These are phyloP conservation scores for Rhynchospora breviuscula DNA, from an alignment of 176 grass and related monocot species.

Conservation along the genomic window DNA sequence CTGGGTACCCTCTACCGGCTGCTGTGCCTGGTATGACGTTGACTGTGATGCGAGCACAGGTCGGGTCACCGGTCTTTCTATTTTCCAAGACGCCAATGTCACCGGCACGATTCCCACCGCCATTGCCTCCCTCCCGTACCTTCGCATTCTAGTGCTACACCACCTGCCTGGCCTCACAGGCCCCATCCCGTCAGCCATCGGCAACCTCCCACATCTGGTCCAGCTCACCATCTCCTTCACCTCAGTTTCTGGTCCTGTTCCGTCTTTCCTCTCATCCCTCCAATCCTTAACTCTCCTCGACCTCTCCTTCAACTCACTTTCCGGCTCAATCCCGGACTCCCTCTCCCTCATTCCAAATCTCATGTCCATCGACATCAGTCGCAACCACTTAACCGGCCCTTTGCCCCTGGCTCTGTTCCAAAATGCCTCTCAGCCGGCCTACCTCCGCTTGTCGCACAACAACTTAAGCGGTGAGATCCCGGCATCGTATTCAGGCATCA, in stretches of 20 bases:
- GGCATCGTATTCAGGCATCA: slow-evolving; percentile 22
- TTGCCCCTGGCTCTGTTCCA: slow-evolving; percentile 32
- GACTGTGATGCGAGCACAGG: slow-evolving; percentile 39
- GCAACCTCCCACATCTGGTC: slow-evolving; percentile 26
- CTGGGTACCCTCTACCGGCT: slow-evolving; percentile 30
- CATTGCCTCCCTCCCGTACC: slow-evolving; percentile 34
- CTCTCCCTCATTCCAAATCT: slow-evolving; percentile 26
- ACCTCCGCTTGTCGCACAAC: slow-evolving; percentile 56
- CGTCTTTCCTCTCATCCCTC: slow-evolving; percentile 32
- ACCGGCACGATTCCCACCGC: slow-evolving; percentile 40
- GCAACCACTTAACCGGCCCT: slow-evolving; percentile 44
- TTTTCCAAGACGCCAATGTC: slow-evolving; percentile 42
- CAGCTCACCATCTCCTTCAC: slow-evolving; percentile 52
- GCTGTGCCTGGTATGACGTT: slow-evolving; percentile 54
- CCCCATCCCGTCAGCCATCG: slow-evolving; percentile 36
- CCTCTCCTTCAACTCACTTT: slow-evolving; percentile 53
- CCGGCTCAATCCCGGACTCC: slow-evolving; percentile 38
- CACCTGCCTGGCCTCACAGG: slow-evolving; percentile 42
- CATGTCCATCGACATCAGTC: slow-evolving; percentile 38
- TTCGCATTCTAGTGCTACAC: slow-evolving; percentile 28
- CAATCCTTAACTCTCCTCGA: slow-evolving; percentile 31
- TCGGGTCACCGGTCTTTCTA: slow-evolving; percentile 32
- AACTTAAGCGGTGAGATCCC: slow-evolving; percentile 53
- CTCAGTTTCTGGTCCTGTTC: slow-evolving; percentile 42
- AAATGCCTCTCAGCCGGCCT: neutral